Evolutionary conservation across 108 stramenopile species (phyloP).

Genomic region (Cyclotella choctawhatcheeana): DNA sequence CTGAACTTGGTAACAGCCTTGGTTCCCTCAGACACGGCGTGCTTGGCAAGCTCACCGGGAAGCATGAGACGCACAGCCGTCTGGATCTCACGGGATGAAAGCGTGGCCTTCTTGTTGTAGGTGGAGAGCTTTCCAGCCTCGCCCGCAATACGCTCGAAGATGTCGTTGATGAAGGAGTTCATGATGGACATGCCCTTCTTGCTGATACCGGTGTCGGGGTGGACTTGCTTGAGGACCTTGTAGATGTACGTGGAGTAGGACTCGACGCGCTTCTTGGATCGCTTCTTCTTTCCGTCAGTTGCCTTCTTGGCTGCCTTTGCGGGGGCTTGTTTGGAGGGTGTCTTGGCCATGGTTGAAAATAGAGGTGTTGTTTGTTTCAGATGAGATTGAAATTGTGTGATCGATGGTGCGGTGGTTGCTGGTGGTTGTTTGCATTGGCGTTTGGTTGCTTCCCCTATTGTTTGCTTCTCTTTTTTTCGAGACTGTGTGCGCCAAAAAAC

Average conservation of each 20-base stretch:
- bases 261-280: slow-evolving; percentile 90
- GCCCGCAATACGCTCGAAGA: slow-evolving; percentile 37
- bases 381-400: no score
- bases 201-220: slow-evolving; percentile 89
- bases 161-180: slow-evolving; percentile 70
- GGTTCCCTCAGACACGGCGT: neutral
- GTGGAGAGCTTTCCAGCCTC: neutral
- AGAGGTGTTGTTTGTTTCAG: no score
- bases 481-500: no score
- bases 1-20: neutral
- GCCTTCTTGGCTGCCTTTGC: no score
- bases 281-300: no score
- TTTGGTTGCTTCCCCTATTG: no score
- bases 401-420: no score
- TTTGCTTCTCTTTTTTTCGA: no score
- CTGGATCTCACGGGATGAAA: neutral
- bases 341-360: no score
- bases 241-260: slow-evolving; percentile 93
- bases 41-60: neutral
- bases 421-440: no score
- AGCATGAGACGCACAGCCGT: neutral
- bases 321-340: no score
- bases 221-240: slow-evolving; percentile 92
- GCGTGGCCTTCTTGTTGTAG: neutral
- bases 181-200: slow-evolving; percentile 94